Conservation (phyloP, 23 red algal genomes). For the Pyropia yezoensis region DNA sequence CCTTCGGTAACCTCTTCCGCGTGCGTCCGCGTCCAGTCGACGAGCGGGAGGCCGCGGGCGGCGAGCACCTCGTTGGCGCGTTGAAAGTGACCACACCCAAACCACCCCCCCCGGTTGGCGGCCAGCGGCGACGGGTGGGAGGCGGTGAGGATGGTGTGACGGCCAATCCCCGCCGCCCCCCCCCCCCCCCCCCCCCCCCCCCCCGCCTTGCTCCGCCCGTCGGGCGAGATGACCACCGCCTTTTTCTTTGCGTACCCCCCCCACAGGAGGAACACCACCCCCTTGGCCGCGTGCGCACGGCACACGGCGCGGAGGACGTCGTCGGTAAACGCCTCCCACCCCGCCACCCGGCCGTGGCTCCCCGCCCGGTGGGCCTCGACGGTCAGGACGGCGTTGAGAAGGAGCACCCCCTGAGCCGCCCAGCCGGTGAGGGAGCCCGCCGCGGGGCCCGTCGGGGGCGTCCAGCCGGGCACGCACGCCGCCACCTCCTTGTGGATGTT, state of each 20-base stretch:
- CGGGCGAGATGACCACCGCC: conserved; percentile 43
- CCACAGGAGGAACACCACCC: conserved; percentile 96
- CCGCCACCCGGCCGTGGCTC: conserved; percentile 45
- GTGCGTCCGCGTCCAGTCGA: conserved; percentile 41
- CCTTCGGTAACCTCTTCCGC: too few relatives aligned
- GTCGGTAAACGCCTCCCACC: conserved; percentile 96
- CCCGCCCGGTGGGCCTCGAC: conserved; percentile 61
- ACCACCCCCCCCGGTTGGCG: conserved; percentile 90
- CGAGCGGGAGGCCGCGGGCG: conserved; percentile 22
- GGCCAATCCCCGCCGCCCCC: too few relatives aligned
- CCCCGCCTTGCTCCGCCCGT: conserved; percentile 7
- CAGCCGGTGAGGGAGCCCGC: conserved; percentile 77
- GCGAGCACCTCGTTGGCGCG: conserved; percentile 75
- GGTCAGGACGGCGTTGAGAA: conserved; percentile 94
- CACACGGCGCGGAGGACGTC: conserved; percentile 72
- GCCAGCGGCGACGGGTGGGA: conserved; percentile 87
- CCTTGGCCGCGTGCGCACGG: conserved; percentile 13
- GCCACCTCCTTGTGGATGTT: conserved; percentile 92
- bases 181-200: too few relatives aligned
- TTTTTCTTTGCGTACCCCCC: conserved; percentile 93
- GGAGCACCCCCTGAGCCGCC: conserved; percentile 91
- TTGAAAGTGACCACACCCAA: conserved; percentile 93
- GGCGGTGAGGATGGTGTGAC: conserved; percentile 51
- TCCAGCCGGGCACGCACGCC: conserved; percentile 55
- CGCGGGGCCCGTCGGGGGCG: conserved; percentile 2